Evolutionary conservation across 352 stramenopile genomes (phyloP).

Genomic region (Globisporangium radiosum): DNA sequence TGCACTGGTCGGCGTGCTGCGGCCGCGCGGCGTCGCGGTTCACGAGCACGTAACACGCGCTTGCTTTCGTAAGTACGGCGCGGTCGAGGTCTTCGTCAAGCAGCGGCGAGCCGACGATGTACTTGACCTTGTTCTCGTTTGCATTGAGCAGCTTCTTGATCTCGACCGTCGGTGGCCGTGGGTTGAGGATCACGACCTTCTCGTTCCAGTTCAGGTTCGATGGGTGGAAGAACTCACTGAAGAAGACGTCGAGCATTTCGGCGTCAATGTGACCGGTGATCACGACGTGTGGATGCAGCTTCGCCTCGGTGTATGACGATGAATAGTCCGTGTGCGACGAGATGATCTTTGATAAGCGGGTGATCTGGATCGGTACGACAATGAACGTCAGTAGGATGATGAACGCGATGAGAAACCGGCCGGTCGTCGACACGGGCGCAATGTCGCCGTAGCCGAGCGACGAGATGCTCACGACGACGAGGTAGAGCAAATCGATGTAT

Average conservation of each 20-base stretch:
- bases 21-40: conserved; percentile 43
- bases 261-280: conserved; percentile 66
- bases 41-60: conserved; percentile 66
- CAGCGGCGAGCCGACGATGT: conserved; percentile 78
- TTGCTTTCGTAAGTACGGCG: conserved; percentile 41
- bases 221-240: conserved; percentile 81
- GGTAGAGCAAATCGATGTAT: conserved; percentile 76
- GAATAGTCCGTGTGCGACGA: conserved; percentile 78
- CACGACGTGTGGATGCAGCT: conserved; percentile 72
- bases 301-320: conserved; percentile 62
- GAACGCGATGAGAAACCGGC: conserved; percentile 75
- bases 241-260: conserved; percentile 57
- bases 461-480: conserved; percentile 81
- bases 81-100: conserved; percentile 69
- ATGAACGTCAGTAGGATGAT: conserved; percentile 83
- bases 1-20: conserved; percentile 66
- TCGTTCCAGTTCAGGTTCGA: conserved; percentile 84
- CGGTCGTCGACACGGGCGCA: conserved; percentile 42
- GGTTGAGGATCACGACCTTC: conserved; percentile 70
- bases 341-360: conserved; percentile 65
- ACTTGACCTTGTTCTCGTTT: conserved; percentile 74
- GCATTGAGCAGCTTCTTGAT: conserved; percentile 74
- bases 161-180: conserved; percentile 43
- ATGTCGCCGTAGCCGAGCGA: conserved; percentile 84
- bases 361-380: conserved; percentile 74